Evolutionary conservation across 2,329 filamentous ascomycete genomes (phyloP).

Genomic region (Colletotrichum orbiculare): DNA sequence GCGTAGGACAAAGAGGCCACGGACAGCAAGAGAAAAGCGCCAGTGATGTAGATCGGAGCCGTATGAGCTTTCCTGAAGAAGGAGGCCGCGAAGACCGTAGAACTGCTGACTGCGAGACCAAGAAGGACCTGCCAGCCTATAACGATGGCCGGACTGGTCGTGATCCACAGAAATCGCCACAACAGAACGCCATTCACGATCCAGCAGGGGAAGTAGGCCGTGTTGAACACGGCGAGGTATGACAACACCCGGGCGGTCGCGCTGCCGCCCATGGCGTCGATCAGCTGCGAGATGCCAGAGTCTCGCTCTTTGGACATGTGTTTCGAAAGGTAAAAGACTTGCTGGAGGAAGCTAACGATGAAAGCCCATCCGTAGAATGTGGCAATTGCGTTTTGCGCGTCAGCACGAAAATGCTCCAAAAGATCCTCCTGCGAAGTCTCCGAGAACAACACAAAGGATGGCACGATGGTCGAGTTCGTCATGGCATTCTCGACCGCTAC

Average conservation of each 20-base stretch:
- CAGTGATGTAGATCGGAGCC: constrained; percentile 46
- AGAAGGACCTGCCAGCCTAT: constrained; percentile 59
- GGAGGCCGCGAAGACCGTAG: constrained; percentile 66
- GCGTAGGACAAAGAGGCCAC: constrained; percentile 17
- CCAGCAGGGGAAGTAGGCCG: constrained; percentile 39
- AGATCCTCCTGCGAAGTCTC: constrained; percentile 22
- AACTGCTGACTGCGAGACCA: constrained; percentile 68
- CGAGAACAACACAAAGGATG: constrained; percentile 39
- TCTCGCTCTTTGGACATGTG: constrained; percentile 46
- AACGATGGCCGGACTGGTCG: constrained; percentile 44
- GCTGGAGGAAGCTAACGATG: constrained; percentile 38
- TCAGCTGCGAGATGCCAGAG: constrained; percentile 44
- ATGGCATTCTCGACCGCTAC: constrained; percentile 49
- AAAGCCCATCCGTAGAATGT: constrained; percentile 41
- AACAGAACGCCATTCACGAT: constrained; percentile 43
- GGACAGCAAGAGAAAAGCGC: constrained; percentile 44
- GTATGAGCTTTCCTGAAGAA: constrained; percentile 49
- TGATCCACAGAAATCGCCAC: constrained; percentile 42
- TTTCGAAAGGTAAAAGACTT: constrained; percentile 27
- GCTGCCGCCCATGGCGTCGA: constrained; percentile 40
- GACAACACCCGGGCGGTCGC: constrained; percentile 15
- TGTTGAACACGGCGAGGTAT: neutral
- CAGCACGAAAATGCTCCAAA: constrained; percentile 3
- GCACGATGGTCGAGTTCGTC: constrained; percentile 39
- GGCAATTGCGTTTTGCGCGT: constrained; percentile 32